Conservation (phyloP, 2,329 filamentous ascomycete species). For the Rhynchosporium secalis region DNA sequence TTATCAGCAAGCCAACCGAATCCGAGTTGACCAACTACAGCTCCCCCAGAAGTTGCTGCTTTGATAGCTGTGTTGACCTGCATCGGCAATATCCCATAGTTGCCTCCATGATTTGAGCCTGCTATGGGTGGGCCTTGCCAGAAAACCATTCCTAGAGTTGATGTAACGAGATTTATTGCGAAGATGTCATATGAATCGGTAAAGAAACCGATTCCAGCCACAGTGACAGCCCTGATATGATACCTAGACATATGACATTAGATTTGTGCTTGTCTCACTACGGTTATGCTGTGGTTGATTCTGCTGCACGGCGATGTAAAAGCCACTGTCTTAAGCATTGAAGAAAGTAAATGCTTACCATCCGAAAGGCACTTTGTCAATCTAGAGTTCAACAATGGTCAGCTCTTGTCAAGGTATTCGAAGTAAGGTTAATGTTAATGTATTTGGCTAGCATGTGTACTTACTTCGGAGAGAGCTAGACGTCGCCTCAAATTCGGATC, state of each 20-base stretch:
- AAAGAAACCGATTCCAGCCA: conserved; percentile 86
- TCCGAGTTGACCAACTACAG: conserved; percentile 76
- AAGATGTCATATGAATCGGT: conserved; percentile 73
- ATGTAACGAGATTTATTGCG: conserved; percentile 37
- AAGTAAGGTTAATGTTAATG: neutral
- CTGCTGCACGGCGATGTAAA: neutral
- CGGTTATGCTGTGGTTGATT: neutral
- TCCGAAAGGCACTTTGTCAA: conserved; percentile 52
- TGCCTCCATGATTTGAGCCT: conserved; percentile 3
- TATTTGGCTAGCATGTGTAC: neutral
- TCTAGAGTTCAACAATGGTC: conserved; percentile 15
- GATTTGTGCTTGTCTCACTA: neutral
- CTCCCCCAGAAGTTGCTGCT: conserved; percentile 79
- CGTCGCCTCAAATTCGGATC: conserved; percentile 77
- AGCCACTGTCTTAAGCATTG: neutral
- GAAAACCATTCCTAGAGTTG: conserved; percentile 37
- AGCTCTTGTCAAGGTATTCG: neutral
- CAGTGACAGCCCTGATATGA: conserved; percentile 73
- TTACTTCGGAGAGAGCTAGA: conserved; percentile 66
- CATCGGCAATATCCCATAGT: conserved; percentile 58
- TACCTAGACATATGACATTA: conserved; percentile 39
- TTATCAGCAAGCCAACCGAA: conserved; percentile 79
- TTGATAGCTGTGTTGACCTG: conserved; percentile 80
- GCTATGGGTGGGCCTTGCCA: conserved; percentile 54
- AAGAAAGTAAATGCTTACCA: conserved; percentile 53